Base-by-base conservation (phyloP, 2,329 filamentous ascomycete species). In the Penicillium concentricum region DNA sequence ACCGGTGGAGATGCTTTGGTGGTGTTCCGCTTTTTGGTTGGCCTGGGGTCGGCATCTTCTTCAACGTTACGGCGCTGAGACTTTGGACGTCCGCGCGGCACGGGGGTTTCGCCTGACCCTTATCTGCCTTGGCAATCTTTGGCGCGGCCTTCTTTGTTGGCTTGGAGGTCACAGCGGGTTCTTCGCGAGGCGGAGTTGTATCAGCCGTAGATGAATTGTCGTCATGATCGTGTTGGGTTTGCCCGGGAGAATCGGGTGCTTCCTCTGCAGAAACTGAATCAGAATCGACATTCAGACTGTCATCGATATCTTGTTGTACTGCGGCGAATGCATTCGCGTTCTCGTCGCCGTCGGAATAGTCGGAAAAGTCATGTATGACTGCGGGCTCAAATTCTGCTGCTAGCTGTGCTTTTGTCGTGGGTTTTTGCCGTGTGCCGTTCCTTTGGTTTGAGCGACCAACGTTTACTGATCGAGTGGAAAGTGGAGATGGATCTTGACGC, bases 301-400 rank as follows among this genome's bases (percentile, higher is more conserved):
- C 67, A 18, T 61, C 64, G 37, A 67, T 68, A 44, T 69, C 61
- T 42, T 67, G 59, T 28, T 67, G 63, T 26, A 60, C 52, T 15
- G 69, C 63, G 22, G 62, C 61, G 53, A 72, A 68, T 10, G 63
- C 57, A 53, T 52, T 52, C 42, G 74, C 74, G 24, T 75, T 71
- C 7, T 65, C 68, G 20, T 76, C 74, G 48, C 63, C 65, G 43
- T 78, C 72, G 12, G 75, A 76, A 54, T 74, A 72, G 32, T 70
- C 67, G 22, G 62, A 76, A 53, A 75, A 72, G 26, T 70, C 67
- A 28, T 62, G 58, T 35, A 70, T 52, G 22, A 59, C 61, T 20
- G 67, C 59, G 34, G 58, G 57, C 6, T 70, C 67, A 9, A 62
- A n/a, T 67, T 72, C 26, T 61, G 60, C 48, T 57, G 61, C 20